phyloP scores from a whole-genome alignment of 352 stramenopile species.

The Globisporangium polare region DNA sequence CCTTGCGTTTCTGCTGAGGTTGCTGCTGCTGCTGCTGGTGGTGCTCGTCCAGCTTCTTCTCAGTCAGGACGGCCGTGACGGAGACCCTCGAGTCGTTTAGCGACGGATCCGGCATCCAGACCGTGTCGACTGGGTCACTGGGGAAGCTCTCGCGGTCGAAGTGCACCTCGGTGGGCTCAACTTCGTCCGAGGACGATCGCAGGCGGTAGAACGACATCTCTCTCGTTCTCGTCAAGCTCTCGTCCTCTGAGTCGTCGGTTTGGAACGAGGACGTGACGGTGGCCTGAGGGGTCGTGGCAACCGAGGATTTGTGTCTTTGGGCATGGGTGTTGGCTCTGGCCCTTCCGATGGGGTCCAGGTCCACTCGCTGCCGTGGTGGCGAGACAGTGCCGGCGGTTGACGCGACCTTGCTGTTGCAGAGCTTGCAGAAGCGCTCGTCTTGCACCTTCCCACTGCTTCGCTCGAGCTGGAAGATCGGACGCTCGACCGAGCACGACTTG shows the following conservation, averaged over 20 bases:
- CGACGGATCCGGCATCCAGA: constrained; percentile 12
- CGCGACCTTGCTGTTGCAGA: constrained; percentile 10
- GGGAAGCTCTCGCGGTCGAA: constrained; percentile 8
- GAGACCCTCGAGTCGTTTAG: constrained; percentile 8
- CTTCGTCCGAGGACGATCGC: neutral
- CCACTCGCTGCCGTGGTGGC: neutral
- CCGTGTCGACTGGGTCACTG: neutral
- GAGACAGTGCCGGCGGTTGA: constrained; percentile 2
- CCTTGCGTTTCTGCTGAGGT: neutral
- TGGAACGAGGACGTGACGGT: constrained; percentile 10
- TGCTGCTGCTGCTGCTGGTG: neutral
- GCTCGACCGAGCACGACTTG: constrained; percentile 7
- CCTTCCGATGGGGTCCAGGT: constrained; percentile 7
- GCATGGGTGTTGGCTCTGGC: neutral
- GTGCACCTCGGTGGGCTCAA: neutral
- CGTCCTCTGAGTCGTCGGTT: constrained; percentile 6
- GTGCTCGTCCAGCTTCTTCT: neutral
- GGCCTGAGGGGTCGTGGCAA: neutral
- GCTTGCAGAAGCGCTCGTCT: constrained; percentile 10
- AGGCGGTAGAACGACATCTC: neutral
- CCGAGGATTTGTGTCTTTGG: neutral
- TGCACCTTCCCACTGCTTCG: neutral
- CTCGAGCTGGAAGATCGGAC: constrained; percentile 4
- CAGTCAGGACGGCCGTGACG: neutral
- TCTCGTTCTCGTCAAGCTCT: neutral